Conservation (phyloP, 2,329 filamentous ascomycete genomes). For the Fonsecaea nubica region DNA sequence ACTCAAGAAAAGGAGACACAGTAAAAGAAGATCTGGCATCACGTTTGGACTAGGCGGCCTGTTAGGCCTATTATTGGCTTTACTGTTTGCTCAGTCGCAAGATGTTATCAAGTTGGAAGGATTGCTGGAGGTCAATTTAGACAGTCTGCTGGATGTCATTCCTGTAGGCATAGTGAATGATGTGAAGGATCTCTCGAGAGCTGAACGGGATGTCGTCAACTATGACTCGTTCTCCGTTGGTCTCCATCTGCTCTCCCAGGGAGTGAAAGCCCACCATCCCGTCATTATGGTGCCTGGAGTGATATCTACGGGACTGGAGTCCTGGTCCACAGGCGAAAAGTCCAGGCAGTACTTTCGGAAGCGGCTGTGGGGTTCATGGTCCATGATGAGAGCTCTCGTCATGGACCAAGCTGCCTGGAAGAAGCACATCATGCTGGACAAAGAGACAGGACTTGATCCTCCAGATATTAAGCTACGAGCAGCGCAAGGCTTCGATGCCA, state of each 20-base stretch:
- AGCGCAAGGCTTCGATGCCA: slow-evolving; percentile 95
- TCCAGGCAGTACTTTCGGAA: slow-evolving; percentile 93
- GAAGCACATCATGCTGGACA: slow-evolving; percentile 95
- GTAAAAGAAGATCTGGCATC: slow-evolving; percentile 77
- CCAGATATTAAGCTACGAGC: slow-evolving; percentile 87
- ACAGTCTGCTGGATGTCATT: slow-evolving; percentile 83
- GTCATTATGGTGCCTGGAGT: slow-evolving; percentile 98
- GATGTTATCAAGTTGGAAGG: slow-evolving; percentile 87
- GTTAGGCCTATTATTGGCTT: slow-evolving; percentile 86
- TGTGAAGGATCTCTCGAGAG: slow-evolving; percentile 84
- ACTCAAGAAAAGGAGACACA: slow-evolving; percentile 47
- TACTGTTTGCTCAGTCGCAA: slow-evolving; percentile 87
- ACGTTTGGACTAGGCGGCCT: slow-evolving; percentile 87
- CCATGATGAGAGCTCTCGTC: slow-evolving; percentile 95
- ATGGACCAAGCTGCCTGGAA: slow-evolving; percentile 95
- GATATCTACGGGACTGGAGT: slow-evolving; percentile 95
- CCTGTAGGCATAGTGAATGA: slow-evolving; percentile 86
- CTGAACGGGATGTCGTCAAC: slow-evolving; percentile 83
- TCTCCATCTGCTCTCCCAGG: slow-evolving; percentile 78
- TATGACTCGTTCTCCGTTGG: slow-evolving; percentile 96
- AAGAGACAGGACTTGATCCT: slow-evolving; percentile 86
- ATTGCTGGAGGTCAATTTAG: slow-evolving; percentile 74
- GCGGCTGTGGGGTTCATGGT: slow-evolving; percentile 96
- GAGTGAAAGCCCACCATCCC: slow-evolving; percentile 80
- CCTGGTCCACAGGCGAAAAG: slow-evolving; percentile 86